Evolutionary conservation across 306 rosid genomes (phyloP).

Genomic region (Dicorynia guianensis): DNA sequence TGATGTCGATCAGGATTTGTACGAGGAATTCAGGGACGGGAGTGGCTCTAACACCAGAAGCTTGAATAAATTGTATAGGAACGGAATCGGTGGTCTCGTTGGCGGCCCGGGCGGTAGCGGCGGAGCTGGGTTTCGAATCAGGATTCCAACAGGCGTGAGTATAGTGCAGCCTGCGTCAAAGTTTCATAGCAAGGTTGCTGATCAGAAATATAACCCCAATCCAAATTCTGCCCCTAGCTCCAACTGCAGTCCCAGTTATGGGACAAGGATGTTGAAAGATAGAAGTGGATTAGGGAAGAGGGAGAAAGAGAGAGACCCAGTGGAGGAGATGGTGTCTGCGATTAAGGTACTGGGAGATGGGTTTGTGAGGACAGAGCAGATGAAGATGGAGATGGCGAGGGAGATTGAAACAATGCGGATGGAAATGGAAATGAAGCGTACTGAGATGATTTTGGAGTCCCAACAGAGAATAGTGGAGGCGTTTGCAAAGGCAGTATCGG

Average conservation of each 20-base stretch:
- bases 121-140: slow-evolving; percentile 55
- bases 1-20: slow-evolving; percentile 52
- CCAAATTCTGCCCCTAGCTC: slow-evolving; percentile 30
- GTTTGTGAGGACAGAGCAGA: slow-evolving; percentile 89
- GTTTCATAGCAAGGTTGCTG: slow-evolving; percentile 40
- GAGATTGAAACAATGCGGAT: slow-evolving; percentile 86
- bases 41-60: slow-evolving; percentile 49
- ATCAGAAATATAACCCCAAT: slow-evolving; percentile 48
- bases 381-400: slow-evolving; percentile 98
- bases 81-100: slow-evolving; percentile 30
- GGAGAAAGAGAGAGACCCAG: slow-evolving; percentile 48
- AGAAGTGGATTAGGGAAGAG: not conserved
- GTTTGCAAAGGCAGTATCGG: slow-evolving; percentile 79
- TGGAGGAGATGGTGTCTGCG: slow-evolving; percentile 79
- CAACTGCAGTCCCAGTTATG: slow-evolving; percentile 43
- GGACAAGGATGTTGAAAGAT: slow-evolving; percentile 60
- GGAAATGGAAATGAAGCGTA: slow-evolving; percentile 98
- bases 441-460: slow-evolving; percentile 93
- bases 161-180: slow-evolving; percentile 64
- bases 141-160: slow-evolving; percentile 68
- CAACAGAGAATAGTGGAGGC: slow-evolving; percentile 92
- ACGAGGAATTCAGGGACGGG: slow-evolving; percentile 53
- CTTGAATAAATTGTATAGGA: slow-evolving; percentile 55
- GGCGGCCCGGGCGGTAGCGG: slow-evolving; percentile 18
- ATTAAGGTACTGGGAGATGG: slow-evolving; percentile 90